phyloP scores from a whole-genome alignment of 1,284 basidiomycete genomes.

The Fomitopsis pinicola region DNA sequence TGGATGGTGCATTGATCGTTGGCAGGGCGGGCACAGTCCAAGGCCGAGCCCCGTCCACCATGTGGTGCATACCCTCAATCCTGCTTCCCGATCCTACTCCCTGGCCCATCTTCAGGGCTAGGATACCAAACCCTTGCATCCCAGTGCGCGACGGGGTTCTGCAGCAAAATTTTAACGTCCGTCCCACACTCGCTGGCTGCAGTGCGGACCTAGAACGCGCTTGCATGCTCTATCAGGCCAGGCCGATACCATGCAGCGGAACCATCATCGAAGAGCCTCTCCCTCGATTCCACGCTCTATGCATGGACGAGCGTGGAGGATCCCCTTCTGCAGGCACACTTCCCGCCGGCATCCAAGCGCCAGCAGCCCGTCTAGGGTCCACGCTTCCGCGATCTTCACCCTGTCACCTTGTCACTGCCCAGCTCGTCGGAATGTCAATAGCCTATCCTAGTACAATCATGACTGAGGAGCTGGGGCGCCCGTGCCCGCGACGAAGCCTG shows the following conservation, averaged over 20 bases:
- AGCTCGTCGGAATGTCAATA: not conserved
- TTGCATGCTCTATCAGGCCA: conserved; percentile 2
- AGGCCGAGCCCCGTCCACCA: not conserved
- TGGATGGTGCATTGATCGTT: not conserved
- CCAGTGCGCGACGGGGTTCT: not conserved
- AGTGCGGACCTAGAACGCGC: conserved; percentile 2
- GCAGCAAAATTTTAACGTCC: not conserved
- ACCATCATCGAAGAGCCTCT: conserved; percentile 3
- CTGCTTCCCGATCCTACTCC: not conserved
- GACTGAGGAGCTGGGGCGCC: not conserved
- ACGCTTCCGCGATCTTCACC: conserved; percentile 5
- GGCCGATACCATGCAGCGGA: not conserved
- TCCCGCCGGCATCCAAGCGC: conserved; percentile 1
- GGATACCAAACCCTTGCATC: not conserved
- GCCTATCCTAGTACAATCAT: not conserved
- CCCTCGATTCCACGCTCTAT: not conserved
- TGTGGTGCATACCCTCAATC: not conserved
- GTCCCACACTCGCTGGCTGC: not conserved
- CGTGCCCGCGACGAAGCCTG: not conserved
- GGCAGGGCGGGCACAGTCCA: not conserved
- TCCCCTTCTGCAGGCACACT: not conserved
- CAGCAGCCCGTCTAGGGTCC: not conserved
- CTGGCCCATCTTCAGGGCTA: not conserved
- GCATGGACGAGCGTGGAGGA: conserved; percentile 1
- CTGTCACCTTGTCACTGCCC: not conserved